Conservation (phyloP, 495 filamentous ascomycete genomes). For the Antarctomyces pellizariae region DNA sequence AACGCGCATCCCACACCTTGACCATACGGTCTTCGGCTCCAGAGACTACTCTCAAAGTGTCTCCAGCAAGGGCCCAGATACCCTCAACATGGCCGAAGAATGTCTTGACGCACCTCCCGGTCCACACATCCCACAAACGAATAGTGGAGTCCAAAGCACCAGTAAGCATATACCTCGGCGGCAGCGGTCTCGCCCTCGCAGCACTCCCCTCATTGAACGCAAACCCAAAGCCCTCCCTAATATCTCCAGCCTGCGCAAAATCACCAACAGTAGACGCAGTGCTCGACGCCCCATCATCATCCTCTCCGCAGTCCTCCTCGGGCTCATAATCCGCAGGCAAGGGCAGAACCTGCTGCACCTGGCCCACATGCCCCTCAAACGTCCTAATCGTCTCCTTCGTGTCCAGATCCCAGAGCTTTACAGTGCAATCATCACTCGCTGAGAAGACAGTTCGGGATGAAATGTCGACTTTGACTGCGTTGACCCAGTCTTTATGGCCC, state of each 20-base stretch:
- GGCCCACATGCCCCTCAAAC: conserved; percentile 85
- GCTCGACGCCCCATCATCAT: conserved; percentile 26
- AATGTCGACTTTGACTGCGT: conserved; percentile 65
- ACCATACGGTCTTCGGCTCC: conserved; percentile 87
- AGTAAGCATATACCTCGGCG: conserved; percentile 77
- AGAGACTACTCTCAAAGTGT: conserved; percentile 69
- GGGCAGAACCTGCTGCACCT: conserved; percentile 73
- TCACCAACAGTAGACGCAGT: too few relatives aligned
- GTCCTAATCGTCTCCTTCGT: conserved; percentile 49
- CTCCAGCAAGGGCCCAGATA: conserved; percentile 82
- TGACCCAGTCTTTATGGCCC: conserved; percentile 86
- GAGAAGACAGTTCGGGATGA: conserved; percentile 68
- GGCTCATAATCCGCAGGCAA: conserved; percentile 72
- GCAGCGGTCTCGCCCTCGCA: too few relatives aligned
- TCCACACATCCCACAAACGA: conserved; percentile 76
- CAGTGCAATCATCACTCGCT: conserved; percentile 79
- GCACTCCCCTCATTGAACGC: too few relatives aligned
- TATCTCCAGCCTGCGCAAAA: too few relatives aligned
- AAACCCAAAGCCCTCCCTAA: too few relatives aligned
- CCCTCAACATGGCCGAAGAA: conserved; percentile 95
- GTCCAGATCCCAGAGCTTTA: conserved; percentile 86
- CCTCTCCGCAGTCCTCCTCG: conserved; percentile 39
- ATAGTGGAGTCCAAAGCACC: conserved; percentile 79
- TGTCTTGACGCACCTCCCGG: conserved; percentile 59
- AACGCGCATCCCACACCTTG: conserved; percentile 87